Evolutionary conservation across 495 filamentous ascomycete genomes (phyloP), one percentile per base, ranked within the genome.

Genomic region (Acidiella bohemica): DNA sequence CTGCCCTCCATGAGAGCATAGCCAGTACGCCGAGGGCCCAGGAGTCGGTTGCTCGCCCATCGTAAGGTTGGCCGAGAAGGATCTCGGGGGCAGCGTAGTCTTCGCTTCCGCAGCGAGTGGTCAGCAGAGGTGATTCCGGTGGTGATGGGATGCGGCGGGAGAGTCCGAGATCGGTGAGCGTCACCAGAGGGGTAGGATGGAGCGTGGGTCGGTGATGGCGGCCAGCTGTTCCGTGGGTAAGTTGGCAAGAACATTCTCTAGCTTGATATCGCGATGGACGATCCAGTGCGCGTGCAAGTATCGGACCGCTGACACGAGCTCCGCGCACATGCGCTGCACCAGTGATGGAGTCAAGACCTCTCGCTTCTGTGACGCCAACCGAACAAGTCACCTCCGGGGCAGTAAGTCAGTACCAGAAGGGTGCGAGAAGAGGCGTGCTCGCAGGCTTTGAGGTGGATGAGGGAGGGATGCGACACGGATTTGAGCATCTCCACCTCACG

Each of bases 1-100:
- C 88, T 71, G 17, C 78, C 80, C 61, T 97, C 90, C 63, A 97
- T 78, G 16, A 96, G 75, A 7, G 92, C 84, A 55, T 95, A 97
- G 0, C 96, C 7, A 94, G 61, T 2, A 97, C 90, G 33, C 90
- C 90, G 4, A 95, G 70, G 1, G 88, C 87, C 90, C 90, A 97
- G 14, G 86, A 85, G 53, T 97, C 90, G 3, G 83, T 88, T 5
- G 74, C 68, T 14, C 92, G 85, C 24, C 92, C 90, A 57, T 97
- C 90, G 55, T 97, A 97, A 4, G 84, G 72, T 54, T 93, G 85
- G 14, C 85, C 85, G 68, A 97, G 83, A 17, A 97, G 78, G 31
- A 97, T 82, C 58, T 97, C 90, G 0, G 90, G 90, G 0, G 90
- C 85, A 3, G 90, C 92, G 53, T 97, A 97, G 64, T 97, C 90